A percentile compares a stretch with the other conserved stretches of the same genome.
Evolutionary conservation across 441 rosid genomes (phyloP).

Genomic region (Raphanus hybrid): DNA sequence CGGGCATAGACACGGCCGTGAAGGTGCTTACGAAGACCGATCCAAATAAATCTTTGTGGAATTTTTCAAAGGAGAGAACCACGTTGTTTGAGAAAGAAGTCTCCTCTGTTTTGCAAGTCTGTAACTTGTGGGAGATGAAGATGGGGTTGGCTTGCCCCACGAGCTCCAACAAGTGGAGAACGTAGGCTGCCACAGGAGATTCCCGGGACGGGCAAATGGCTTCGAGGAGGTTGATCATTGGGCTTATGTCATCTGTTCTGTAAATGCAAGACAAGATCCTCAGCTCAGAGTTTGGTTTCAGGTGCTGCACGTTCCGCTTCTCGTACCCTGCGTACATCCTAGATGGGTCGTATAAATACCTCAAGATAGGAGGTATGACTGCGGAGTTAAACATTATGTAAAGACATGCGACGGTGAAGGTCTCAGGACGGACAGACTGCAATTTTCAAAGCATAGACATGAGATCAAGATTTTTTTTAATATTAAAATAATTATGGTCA

Average conservation of each 20-base stretch:
- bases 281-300: slow-evolving; percentile 42
- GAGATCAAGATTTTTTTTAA: not conserved
- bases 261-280: slow-evolving; percentile 53
- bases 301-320: slow-evolving; percentile 43
- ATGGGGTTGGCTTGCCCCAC: slow-evolving; percentile 52
- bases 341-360: slow-evolving; percentile 50
- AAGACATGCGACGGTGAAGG: slow-evolving; percentile 39
- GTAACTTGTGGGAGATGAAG: slow-evolving; percentile 49
- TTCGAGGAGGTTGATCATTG: slow-evolving; percentile 45
- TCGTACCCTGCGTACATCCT: slow-evolving; percentile 51
- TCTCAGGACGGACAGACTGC: slow-evolving; percentile 38
- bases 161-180: slow-evolving; percentile 58
- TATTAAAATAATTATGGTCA: not conserved
- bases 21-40: slow-evolving; percentile 36
- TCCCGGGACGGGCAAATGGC: slow-evolving; percentile 41
- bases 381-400: slow-evolving; percentile 42
- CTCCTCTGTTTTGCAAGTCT: slow-evolving; percentile 19
- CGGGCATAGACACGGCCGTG: slow-evolving; percentile 51
- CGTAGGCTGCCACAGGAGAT: slow-evolving; percentile 43
- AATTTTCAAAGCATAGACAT: slow-evolving; percentile 21
- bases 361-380: slow-evolving; percentile 45
- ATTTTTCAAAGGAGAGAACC: slow-evolving; percentile 44
- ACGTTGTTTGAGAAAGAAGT: slow-evolving; percentile 42
- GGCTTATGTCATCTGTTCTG: slow-evolving; percentile 44
- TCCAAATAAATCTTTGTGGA: slow-evolving; percentile 31